Conservation (phyloP, 164 flowering plant genomes). For the Cinnamomum chago region DNA sequence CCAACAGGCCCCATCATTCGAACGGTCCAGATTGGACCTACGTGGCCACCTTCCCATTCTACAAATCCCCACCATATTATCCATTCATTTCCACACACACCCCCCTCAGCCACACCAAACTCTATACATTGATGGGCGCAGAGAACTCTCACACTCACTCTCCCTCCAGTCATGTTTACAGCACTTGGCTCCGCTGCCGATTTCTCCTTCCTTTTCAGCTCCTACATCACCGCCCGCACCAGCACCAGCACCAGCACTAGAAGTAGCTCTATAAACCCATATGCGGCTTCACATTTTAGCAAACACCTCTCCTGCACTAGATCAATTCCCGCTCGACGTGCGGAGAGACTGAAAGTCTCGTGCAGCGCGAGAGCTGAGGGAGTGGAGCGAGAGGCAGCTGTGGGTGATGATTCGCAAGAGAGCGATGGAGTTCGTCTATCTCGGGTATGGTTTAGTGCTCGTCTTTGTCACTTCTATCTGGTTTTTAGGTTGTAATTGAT, state of each 20-base stretch:
- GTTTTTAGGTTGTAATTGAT: too few relatives aligned
- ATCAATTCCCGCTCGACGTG: neutral
- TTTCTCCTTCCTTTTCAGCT: neutral
- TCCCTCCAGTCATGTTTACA: neutral
- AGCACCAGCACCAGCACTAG: neutral
- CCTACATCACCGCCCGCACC: neutral
- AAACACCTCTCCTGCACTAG: neutral
- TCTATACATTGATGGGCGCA: too few relatives aligned
- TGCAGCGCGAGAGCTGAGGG: neutral
- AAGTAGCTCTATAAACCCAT: too few relatives aligned
- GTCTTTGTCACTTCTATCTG: neutral
- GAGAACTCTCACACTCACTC: too few relatives aligned
- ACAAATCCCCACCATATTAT: too few relatives aligned
- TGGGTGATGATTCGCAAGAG: neutral
- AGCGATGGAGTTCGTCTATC: neutral
- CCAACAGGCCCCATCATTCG: too few relatives aligned
- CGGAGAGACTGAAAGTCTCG: neutral
- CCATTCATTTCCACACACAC: too few relatives aligned
- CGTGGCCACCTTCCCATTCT: too few relatives aligned
- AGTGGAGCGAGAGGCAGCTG: neutral
- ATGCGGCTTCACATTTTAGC: neutral
- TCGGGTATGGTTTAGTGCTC: neutral
- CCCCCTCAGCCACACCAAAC: too few relatives aligned
- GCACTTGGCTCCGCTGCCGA: neutral
- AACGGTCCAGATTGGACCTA: too few relatives aligned